Evolutionary conservation across 371 early-diverging fungal genomes (phyloP).

Genomic region (Synchytrium microbalum): DNA sequence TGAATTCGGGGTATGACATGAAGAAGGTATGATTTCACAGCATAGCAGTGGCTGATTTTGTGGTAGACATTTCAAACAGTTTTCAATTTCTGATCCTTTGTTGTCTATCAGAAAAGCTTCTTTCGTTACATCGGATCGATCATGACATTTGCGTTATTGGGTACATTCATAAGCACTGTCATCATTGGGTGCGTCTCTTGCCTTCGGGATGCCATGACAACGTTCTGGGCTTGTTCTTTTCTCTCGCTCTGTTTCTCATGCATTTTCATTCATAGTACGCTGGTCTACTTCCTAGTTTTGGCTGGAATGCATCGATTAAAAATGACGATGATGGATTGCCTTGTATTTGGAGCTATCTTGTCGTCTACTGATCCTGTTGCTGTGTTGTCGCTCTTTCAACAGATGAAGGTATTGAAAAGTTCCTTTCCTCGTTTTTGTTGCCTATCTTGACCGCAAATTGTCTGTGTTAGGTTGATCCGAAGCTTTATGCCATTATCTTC

Average conservation of each 20-base stretch:
- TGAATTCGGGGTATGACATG: conserved; percentile 90
- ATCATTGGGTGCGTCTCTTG: conserved; percentile 57
- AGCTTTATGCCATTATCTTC: conserved; percentile 86
- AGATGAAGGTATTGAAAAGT: conserved; percentile 52
- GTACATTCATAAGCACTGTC: conserved; percentile 81
- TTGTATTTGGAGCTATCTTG: conserved; percentile 85
- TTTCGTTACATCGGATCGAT: conserved; percentile 83
- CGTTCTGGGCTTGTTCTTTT: background rate
- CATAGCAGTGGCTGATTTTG: background rate
- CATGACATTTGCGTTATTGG: conserved; percentile 81
- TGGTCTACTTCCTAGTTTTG: conserved; percentile 60
- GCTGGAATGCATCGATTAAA: conserved; percentile 61
- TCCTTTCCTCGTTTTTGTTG: background rate
- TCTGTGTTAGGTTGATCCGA: conserved; percentile 75
- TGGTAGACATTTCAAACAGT: no score
- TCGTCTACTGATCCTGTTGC: conserved; percentile 96
- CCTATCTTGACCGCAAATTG: no score
- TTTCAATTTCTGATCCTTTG: no score
- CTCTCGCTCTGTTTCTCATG: conserved; percentile 2
- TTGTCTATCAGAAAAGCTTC: conserved; percentile 55
- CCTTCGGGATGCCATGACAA: no score
- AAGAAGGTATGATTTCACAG: conserved; percentile 57
- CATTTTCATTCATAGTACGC: conserved; percentile 15
- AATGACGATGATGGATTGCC: conserved; percentile 75
- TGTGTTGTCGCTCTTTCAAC: conserved; percentile 84